A percentile compares a stretch with the other conserved stretches of the same genome.
These are phyloP conservation scores for Leccinum subtestaceum DNA, from an alignment of 768 basidiomycete species.

Conservation along the genomic window DNA sequence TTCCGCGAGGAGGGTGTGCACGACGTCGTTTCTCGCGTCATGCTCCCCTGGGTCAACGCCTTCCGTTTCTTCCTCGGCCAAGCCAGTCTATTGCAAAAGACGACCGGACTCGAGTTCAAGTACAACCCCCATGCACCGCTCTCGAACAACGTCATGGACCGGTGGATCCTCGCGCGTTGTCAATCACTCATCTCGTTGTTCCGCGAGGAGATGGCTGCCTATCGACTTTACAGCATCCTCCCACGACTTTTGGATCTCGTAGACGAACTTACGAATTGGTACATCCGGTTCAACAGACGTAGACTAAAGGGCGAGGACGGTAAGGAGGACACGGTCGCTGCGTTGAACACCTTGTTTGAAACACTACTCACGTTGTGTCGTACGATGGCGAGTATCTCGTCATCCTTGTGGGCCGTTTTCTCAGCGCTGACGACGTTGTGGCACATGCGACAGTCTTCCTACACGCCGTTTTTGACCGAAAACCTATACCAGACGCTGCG, in stretches of 20 bases:
- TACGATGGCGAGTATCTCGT: constrained; percentile 73
- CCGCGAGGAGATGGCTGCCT: constrained; percentile 93
- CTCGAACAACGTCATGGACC: constrained; percentile 96
- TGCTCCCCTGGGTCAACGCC: constrained; percentile 97
- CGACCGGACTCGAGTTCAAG: constrained; percentile 68
- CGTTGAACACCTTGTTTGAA: constrained; percentile 95
- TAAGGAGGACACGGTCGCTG: constrained; percentile 78
- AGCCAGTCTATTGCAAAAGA: constrained; percentile 81
- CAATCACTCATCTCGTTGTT: constrained; percentile 94
- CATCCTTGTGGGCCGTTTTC: not conserved
- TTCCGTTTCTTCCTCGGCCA: constrained; percentile 99
- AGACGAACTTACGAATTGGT: constrained; percentile 98
- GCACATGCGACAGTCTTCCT: constrained; percentile 68
- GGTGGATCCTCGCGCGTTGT: constrained; percentile 96
- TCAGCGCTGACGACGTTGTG: constrained; percentile 1
- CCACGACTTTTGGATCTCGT: constrained; percentile 88
- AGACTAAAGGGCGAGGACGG: constrained; percentile 95
- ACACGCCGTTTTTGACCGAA: constrained; percentile 97
- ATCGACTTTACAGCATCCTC: constrained; percentile 95
- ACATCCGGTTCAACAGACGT: constrained; percentile 97
- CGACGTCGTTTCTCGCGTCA: constrained; percentile 93
- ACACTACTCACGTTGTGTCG: constrained; percentile 90
- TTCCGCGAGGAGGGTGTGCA: constrained; percentile 98
- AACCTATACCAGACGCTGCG: constrained; percentile 91
- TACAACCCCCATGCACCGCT: constrained; percentile 83